A percentile compares a stretch with the other conserved stretches of the same genome.
These are phyloP conservation scores for Aquilaria malaccensis DNA, from an alignment of 345 rosid genomes.

Conservation along the genomic window DNA sequence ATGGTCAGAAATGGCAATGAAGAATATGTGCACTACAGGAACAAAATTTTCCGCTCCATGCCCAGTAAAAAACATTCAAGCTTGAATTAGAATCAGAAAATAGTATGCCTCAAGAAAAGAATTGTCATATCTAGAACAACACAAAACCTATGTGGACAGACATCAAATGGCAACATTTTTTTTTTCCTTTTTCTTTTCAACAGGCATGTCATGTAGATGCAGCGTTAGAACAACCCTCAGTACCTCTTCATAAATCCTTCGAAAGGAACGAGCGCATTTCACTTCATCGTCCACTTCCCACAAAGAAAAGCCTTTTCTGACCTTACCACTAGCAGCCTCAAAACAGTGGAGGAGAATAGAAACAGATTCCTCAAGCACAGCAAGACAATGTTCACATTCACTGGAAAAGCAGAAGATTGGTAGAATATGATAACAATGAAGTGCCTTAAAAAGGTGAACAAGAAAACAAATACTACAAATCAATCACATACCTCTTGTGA, in stretches of 20 bases:
- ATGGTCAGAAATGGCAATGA: slow-evolving; percentile 9
- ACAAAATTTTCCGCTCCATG: no score
- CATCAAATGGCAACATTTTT: no score
- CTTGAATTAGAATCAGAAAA: neutral
- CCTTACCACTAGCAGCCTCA: slow-evolving; percentile 35
- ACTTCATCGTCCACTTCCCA: slow-evolving; percentile 57
- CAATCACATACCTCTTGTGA: slow-evolving; percentile 51
- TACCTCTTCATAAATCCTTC: slow-evolving; percentile 98
- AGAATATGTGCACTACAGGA: neutral
- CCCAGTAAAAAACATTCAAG: neutral
- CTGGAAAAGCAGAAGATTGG: slow-evolving; percentile 36
- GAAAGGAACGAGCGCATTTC: slow-evolving; percentile 65
- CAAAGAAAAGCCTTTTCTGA: slow-evolving; percentile 30
- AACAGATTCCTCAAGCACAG: slow-evolving; percentile 66
- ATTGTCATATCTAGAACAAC: neutral
- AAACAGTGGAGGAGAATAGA: slow-evolving; percentile 58
- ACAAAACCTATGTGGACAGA: no score
- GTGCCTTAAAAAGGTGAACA: neutral
- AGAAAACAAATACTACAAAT: neutral
- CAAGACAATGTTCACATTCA: slow-evolving; percentile 55
- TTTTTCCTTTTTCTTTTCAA: no score
- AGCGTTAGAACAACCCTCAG: slow-evolving; percentile 1
- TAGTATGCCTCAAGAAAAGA: neutral
- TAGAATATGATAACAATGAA: slow-evolving; percentile 2
- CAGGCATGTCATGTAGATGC: no score